Evolutionary conservation across 2,329 filamentous ascomycete species (phyloP), one percentile per base, ranked within the genome.

Genomic region (Thelonectria rubi): DNA sequence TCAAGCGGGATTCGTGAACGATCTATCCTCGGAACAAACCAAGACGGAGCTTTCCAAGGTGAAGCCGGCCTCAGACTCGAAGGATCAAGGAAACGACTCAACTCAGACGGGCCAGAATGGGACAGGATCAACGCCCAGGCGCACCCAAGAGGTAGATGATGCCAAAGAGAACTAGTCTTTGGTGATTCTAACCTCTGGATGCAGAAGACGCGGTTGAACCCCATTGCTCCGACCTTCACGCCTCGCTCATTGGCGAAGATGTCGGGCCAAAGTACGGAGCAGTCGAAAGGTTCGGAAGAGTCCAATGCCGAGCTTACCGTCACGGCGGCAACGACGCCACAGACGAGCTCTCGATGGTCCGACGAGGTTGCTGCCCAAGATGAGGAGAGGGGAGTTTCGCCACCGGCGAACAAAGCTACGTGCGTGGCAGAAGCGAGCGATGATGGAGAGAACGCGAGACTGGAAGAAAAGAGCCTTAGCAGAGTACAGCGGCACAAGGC

Each of bases 181-280:
- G 64, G 20, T 65, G 76, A 79, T 76, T 77, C 79, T 81, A 74
- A 82, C 74, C 72, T 75, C 71, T 74, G 67, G 62, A 70, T 75
- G 67, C 74, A 86, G 83, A 81, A 77, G 74, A 82, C 79, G 63
- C 84, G 78, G 69, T 75, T 87, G 68, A 87, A 87, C 73, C 85
- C 85, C 32, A 77, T 80, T 67, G 85, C 85, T 26, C 80, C 82
- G 46, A 80, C 81, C 55, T 87, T 87, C 63, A 86, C 83, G 1
- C 84, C 85, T 49, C 79, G 79, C 24, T 65, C 62, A 17, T 48
- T 70, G 26, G 64, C 66, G 12, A 71, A 67, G 58, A 59, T 61
- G 43, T 56, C 40, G 42, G 45, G 51, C 20, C 24, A 62, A 17
- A 34, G 26, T 34, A 65, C 62, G 14, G 56, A 69, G 24, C 52